Evolutionary conservation across 2,329 filamentous ascomycete species (phyloP).

Genomic region (Cryphonectria carpinicola): DNA sequence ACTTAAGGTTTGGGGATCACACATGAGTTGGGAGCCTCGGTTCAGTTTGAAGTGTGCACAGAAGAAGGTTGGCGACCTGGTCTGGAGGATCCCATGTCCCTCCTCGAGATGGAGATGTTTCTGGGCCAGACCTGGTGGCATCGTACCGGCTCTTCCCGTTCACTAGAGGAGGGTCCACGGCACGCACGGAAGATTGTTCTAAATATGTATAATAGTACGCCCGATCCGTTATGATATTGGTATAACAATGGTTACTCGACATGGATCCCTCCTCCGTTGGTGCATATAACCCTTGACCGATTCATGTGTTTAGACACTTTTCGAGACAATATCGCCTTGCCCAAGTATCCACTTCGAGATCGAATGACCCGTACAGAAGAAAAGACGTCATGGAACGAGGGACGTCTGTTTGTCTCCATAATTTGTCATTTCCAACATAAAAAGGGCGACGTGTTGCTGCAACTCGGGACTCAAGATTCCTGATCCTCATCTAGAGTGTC

Average conservation of each 20-base stretch:
- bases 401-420: not conserved
- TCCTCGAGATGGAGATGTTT: not conserved
- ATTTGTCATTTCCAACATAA: not conserved
- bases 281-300: not conserved
- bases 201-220: not conserved
- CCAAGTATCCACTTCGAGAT: not conserved
- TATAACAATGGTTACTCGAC: not conserved
- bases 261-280: not conserved
- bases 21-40: not conserved
- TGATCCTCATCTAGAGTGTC: not conserved
- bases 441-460: not conserved
- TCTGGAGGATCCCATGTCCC: no score
- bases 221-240: not conserved
- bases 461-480: not conserved
- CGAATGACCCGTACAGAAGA: not conserved
- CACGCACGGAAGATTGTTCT: not conserved
- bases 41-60: no score
- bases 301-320: not conserved
- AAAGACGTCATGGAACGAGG: slow-evolving; percentile 4
- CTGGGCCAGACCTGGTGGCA: not conserved
- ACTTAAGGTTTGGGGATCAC: not conserved
- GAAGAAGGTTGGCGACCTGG: no score
- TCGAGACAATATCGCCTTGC: not conserved
- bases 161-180: not conserved
- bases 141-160: not conserved